phyloP scores from a whole-genome alignment of 176 grass and related monocot species.

The Thalia dealbata region DNA sequence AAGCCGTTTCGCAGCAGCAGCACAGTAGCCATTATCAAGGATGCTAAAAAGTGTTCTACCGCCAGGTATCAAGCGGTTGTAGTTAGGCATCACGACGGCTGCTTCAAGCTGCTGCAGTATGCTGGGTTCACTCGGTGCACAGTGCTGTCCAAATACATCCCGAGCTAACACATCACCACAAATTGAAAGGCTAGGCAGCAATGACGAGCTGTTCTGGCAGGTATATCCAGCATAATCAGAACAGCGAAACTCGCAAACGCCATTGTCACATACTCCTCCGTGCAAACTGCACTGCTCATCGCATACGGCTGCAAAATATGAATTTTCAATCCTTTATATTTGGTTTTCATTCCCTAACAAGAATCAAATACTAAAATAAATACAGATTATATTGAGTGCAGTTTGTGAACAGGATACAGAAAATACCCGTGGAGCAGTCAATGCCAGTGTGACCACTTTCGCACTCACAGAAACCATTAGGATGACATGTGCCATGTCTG shows the following conservation, averaged over 20 bases:
- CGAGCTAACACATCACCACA: slow-evolving; percentile 84
- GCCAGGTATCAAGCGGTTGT: slow-evolving; percentile 93
- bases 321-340: background rate
- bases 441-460: slow-evolving; percentile 77
- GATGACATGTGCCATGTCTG: slow-evolving; percentile 56
- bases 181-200: slow-evolving; percentile 78
- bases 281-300: slow-evolving; percentile 99
- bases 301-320: slow-evolving; percentile 65
- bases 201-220: slow-evolving; percentile 84
- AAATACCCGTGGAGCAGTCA: slow-evolving; percentile 89
- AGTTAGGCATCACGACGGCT: slow-evolving; percentile 87
- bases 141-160: slow-evolving; percentile 79
- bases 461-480: slow-evolving; percentile 84
- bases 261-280: slow-evolving; percentile 94
- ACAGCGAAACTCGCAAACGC: slow-evolving; percentile 94
- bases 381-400: background rate
- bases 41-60: slow-evolving; percentile 73
- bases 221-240: slow-evolving; percentile 99
- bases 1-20: slow-evolving; percentile 79
- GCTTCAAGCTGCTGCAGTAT: slow-evolving; percentile 93
- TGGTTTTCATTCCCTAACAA: background rate
- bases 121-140: slow-evolving; percentile 86
- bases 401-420: slow-evolving; percentile 5
- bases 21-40: slow-evolving; percentile 88
- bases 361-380: background rate